phyloP scores from a whole-genome alignment of 1,139 yeast species.

The Pneumocystis wakefieldiae region DNA sequence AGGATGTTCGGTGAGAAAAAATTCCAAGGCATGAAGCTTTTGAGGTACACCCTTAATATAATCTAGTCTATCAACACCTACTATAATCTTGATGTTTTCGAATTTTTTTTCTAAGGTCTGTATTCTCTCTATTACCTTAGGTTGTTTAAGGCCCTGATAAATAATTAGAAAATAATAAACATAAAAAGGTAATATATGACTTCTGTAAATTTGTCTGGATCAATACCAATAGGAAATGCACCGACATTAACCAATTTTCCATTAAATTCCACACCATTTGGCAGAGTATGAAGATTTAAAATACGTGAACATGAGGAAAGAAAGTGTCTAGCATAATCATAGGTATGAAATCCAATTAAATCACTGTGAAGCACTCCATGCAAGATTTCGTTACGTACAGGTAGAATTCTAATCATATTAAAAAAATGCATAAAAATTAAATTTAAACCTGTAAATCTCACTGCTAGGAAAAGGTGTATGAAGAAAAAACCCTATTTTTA shows the following conservation, averaged over 20 bases:
- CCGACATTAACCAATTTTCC: constrained; percentile 75
- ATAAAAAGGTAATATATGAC: neutral
- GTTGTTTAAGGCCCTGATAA: constrained; percentile 42
- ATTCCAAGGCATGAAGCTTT: constrained; percentile 86
- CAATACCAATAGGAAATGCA: constrained; percentile 97
- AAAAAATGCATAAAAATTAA: neutral
- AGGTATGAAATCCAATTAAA: constrained; percentile 95
- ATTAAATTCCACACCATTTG: constrained; percentile 74
- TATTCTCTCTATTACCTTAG: constrained; percentile 51
- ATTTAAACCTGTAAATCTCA: constrained; percentile 48
- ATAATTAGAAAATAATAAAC: neutral
- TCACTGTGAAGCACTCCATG: constrained; percentile 89
- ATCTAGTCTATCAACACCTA: constrained; percentile 90
- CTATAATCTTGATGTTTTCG: constrained; percentile 66
- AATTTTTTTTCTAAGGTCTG: constrained; percentile 45
- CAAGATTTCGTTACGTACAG: constrained; percentile 84
- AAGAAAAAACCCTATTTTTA: constrained; percentile 78
- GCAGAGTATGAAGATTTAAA: constrained; percentile 66
- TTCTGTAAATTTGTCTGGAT: constrained; percentile 74
- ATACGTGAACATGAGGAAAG: constrained; percentile 81
- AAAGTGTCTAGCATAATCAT: constrained; percentile 97
- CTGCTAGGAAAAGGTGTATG: constrained; percentile 98
- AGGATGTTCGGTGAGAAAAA: constrained; percentile 80
- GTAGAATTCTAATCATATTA: constrained; percentile 46
- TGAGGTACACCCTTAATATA: constrained; percentile 97